phyloP scores from a whole-genome alignment of 2,329 filamentous ascomycete genomes.

The Arthrobotrys pseudoclavata region DNA sequence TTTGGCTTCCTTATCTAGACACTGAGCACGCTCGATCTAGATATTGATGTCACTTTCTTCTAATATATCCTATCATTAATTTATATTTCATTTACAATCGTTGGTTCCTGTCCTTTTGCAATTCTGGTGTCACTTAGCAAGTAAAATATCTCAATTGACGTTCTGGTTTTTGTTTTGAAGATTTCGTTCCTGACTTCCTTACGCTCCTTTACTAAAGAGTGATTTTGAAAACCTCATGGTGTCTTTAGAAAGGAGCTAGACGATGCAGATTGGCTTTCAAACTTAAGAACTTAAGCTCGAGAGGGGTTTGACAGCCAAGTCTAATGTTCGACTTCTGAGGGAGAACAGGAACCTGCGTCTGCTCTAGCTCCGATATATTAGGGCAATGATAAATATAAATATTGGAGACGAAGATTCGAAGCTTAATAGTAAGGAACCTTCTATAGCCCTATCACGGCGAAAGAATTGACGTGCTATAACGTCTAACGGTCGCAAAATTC shows the following conservation, averaged over 20 bases:
- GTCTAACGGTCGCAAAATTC: neutral
- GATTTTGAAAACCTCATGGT: constrained; percentile 14
- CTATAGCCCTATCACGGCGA: too few relatives aligned
- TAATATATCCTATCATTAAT: constrained; percentile 58
- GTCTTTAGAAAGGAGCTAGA: constrained; percentile 33
- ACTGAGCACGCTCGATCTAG: constrained; percentile 43
- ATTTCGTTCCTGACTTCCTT: constrained; percentile 9
- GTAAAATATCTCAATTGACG: constrained; percentile 28
- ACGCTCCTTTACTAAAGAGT: constrained; percentile 42
- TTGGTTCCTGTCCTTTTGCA: constrained; percentile 29
- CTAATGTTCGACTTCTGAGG: neutral
- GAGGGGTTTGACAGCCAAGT: constrained; percentile 3
- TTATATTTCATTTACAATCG: constrained; percentile 35
- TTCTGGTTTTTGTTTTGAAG: constrained; percentile 22
- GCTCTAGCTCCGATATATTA: neutral
- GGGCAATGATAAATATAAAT: constrained; percentile 25
- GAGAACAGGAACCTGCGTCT: neutral
- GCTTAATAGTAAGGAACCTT: too few relatives aligned
- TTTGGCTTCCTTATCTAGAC: constrained; percentile 3
- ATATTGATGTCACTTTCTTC: constrained; percentile 17
- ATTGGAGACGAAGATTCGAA: constrained; percentile 15
- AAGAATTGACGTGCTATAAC: neutral
- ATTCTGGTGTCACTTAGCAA: constrained; percentile 47
- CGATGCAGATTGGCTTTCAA: neutral
- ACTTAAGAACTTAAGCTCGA: neutral